These are phyloP conservation scores for Acacia melanoxylon DNA, from an alignment of 306 rosid species.

Conservation along the genomic window DNA sequence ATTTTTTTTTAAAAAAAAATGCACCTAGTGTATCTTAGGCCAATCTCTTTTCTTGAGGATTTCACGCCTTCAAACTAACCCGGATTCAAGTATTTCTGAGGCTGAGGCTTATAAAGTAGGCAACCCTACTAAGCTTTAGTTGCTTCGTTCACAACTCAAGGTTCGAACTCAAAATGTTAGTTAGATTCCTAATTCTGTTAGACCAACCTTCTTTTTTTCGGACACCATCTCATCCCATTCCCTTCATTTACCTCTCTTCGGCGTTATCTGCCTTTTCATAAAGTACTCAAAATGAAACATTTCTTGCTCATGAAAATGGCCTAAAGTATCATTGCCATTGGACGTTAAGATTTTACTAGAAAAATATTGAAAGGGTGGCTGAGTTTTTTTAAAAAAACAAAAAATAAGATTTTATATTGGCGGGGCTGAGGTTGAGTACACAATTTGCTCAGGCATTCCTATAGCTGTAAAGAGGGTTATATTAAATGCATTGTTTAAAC, in stretches of 20 bases:
- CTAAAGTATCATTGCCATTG: neutral
- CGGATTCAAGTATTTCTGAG: fast-evolving
- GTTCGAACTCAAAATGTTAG: too few relatives aligned
- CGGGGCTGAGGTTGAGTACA: neutral
- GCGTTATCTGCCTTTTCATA: neutral
- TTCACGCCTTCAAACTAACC: fast-evolving
- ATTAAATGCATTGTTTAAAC: neutral
- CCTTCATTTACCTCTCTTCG: neutral
- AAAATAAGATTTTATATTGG: neutral
- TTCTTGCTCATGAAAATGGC: neutral
- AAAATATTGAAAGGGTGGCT: neutral
- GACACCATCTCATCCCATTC: neutral
- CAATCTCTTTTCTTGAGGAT: too few relatives aligned
- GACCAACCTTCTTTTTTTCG: too few relatives aligned
- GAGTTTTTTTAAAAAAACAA: neutral
- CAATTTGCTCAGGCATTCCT: too few relatives aligned
- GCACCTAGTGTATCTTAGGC: too few relatives aligned
- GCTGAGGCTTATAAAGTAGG: too few relatives aligned
- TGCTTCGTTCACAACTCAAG: too few relatives aligned
- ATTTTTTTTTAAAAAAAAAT: too few relatives aligned
- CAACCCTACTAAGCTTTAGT: too few relatives aligned
- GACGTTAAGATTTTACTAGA: neutral
- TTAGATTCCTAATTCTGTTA: too few relatives aligned
- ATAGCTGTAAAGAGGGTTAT: neutral
- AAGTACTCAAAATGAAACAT: neutral